Evolutionary conservation across 2,329 filamentous ascomycete species (phyloP).

Genomic region (Calonectria hongkongensis): DNA sequence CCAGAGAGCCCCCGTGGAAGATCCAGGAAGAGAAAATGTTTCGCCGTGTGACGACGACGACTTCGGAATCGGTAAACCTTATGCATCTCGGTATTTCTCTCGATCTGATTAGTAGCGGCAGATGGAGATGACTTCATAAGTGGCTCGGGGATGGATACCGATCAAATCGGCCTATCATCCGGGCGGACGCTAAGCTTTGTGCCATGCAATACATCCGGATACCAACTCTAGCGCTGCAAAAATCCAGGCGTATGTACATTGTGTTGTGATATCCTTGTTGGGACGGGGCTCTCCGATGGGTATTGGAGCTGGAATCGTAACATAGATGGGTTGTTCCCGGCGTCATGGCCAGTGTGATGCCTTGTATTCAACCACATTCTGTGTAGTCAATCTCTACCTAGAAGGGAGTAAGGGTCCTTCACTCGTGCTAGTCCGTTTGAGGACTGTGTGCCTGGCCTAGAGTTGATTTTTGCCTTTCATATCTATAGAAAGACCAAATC

Average conservation of each 20-base stretch:
- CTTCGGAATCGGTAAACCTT: slow-evolving; percentile 11
- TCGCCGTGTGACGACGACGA: not conserved
- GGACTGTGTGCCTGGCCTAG: not conserved
- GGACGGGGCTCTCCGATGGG: slow-evolving; percentile 12
- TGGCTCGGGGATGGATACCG: not conserved
- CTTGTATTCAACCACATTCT: not conserved
- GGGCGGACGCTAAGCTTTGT: not conserved
- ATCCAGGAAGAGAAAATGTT: not conserved
- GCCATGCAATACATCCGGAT: not conserved
- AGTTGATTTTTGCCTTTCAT: not conserved
- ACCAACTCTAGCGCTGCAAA: not conserved
- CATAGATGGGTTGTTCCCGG: slow-evolving; percentile 18
- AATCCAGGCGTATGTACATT: not conserved
- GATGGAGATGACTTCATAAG: not conserved
- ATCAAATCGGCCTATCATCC: too few species aligned
- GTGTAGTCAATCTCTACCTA: slow-evolving; percentile 12
- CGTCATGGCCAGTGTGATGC: too few species aligned
- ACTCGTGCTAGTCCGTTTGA: not conserved
- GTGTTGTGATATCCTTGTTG: not conserved
- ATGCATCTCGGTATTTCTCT: not conserved
- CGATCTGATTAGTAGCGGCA: not conserved
- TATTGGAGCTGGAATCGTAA: not conserved
- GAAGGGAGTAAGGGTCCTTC: not conserved
- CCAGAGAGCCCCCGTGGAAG: not conserved
- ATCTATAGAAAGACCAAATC: slow-evolving; percentile 13